Evolutionary conservation across 2,329 filamentous ascomycete genomes (phyloP), one percentile per base, ranked within the genome.

Genomic region (Onygena corvina): DNA sequence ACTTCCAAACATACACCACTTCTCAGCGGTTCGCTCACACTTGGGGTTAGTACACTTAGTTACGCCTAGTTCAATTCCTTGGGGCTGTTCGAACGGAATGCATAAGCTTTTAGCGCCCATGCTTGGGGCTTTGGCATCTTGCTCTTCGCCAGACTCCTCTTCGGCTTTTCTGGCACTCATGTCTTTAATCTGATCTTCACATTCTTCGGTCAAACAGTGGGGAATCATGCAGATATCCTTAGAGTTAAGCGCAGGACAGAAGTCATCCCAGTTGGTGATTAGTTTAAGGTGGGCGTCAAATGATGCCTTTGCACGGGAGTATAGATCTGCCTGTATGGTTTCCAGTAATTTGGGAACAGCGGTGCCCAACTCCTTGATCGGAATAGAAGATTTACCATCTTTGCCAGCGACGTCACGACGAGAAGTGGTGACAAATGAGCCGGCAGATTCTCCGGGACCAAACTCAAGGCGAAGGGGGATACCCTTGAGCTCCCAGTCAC

Each of bases 401-500:
- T 71, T 73, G 16, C 67, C 67, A 30, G 63, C 64, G 33, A 84
- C 84, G 66, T 98, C 92, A 60, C 93, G 86, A 61, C 92, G 86
- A 18, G 89, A 86, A 54, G 79, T 86, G 55, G 83, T 86, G 58
- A 96, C 83, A 35, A 89, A 84, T 51, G 84, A 79, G 64, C 89
- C 86, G 56, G 85, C 86, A 9, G 84, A 83, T 64, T 96, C 92
- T 70, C 94, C 94, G 60, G 92, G 90, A 4, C 93, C 93, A 62
- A 94, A 94, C 68, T 98, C 92, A 52, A 98, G 76, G 52, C 92
- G 84, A 31, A 98, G 78, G 42, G 93, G 92, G 35, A 96, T 84
- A 64, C 93, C 92, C 71, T 90, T 93, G 59, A 96, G 76, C 68
- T 98, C 93, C 87, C 88, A 95, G 70, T 98, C 89, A 70, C 93